These are phyloP conservation scores for Apodospora peruviana DNA, from an alignment of 495 filamentous ascomycete species.

Conservation along the genomic window DNA sequence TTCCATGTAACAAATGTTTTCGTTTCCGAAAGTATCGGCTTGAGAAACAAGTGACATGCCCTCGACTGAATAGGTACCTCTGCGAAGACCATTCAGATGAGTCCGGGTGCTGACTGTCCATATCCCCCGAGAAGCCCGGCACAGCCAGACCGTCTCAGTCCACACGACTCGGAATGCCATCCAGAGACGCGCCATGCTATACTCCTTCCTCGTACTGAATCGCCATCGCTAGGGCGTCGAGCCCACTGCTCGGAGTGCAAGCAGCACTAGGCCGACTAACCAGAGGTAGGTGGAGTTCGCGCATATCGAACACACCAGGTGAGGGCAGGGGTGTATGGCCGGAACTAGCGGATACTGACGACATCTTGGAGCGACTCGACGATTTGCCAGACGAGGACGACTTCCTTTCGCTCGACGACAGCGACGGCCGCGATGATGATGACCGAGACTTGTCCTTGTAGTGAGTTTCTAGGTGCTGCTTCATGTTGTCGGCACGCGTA, in stretches of 20 bases:
- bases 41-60: too few relatives aligned
- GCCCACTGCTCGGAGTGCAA: conserved; percentile 29
- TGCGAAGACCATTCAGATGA: too few relatives aligned
- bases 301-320: conserved; percentile 38
- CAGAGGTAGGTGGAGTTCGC: conserved; percentile 33
- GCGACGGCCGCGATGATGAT: conserved; percentile 19
- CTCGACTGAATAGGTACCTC: too few relatives aligned
- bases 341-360: conserved; percentile 4
- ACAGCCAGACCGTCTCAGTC: not conserved
- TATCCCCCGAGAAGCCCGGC: not conserved
- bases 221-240: conserved; percentile 37
- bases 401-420: conserved; percentile 22
- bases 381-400: conserved; percentile 29
- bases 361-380: conserved; percentile 17
- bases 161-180: not conserved
- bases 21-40: too few relatives aligned
- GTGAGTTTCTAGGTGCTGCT: conserved; percentile 92
- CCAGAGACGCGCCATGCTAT: too few relatives aligned
- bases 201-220: conserved; percentile 32
- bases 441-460: conserved; percentile 48
- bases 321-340: conserved; percentile 19
- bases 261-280: conserved; percentile 27
- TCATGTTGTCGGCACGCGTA: conserved; percentile 97
- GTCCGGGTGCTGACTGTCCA: too few relatives aligned
- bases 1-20: too few relatives aligned